These are phyloP conservation scores for Claviceps pusilla DNA, from an alignment of 2,329 filamentous ascomycete species.

Conservation along the genomic window DNA sequence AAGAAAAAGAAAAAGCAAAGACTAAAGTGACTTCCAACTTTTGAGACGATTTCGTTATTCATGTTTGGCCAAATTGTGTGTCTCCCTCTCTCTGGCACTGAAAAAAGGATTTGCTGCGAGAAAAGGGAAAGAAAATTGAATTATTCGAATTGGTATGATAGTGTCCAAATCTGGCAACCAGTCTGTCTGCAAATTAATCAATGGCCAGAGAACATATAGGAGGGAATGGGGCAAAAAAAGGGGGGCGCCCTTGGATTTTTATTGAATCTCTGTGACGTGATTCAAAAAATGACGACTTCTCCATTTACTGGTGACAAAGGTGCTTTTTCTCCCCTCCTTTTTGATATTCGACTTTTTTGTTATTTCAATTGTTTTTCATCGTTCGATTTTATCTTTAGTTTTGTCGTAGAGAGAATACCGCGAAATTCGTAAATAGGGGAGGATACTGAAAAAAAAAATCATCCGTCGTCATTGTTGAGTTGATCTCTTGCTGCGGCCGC, in stretches of 20 bases:
- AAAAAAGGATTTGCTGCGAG: too few relatives aligned
- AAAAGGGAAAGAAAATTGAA: not conserved
- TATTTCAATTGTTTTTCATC: too few relatives aligned
- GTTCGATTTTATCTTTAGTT: too few relatives aligned
- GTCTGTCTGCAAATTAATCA: not conserved
- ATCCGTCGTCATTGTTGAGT: not conserved
- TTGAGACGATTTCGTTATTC: not conserved
- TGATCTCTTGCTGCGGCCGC: slow-evolving; percentile 3
- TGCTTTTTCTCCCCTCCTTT: too few relatives aligned
- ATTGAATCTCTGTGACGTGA: not conserved
- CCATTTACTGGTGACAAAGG: not conserved
- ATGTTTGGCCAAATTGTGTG: not conserved
- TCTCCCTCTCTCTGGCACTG: too few relatives aligned
- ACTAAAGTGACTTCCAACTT: not conserved
- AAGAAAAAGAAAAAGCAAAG: not conserved
- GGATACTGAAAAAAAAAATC: not conserved
- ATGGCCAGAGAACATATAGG: not conserved
- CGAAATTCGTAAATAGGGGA: not conserved
- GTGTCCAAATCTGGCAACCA: not conserved
- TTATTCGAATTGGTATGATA: not conserved
- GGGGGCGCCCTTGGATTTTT: not conserved
- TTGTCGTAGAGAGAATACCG: not conserved
- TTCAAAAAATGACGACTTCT: not conserved
- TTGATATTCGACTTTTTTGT: too few relatives aligned
- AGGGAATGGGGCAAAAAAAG: not conserved